Conservation (phyloP, 805 yeast genomes). For the Candida ponderosae region DNA sequence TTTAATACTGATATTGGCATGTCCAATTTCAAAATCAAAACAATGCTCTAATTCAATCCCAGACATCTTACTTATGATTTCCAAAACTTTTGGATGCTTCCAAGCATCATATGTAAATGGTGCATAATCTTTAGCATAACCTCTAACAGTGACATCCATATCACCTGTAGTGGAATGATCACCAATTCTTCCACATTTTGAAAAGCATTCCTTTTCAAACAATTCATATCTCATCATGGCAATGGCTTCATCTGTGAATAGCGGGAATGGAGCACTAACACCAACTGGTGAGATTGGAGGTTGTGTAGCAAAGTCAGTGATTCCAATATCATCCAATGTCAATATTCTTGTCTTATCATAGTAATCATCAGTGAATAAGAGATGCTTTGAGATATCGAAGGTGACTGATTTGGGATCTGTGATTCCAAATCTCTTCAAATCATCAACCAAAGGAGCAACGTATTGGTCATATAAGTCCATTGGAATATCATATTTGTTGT, state of each 20-base stretch:
- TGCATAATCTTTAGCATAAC: constrained; percentile 36
- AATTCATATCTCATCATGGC: constrained; percentile 51
- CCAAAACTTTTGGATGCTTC: constrained; percentile 50
- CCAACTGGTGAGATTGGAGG: constrained; percentile 48
- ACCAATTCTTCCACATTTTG: constrained; percentile 35
- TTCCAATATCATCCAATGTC: constrained; percentile 43
- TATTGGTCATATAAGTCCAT: constrained; percentile 2
- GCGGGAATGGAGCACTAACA: constrained; percentile 51
- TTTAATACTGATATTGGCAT: constrained; percentile 41
- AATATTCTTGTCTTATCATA: constrained; percentile 28
- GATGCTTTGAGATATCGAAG: constrained; percentile 31
- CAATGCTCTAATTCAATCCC: constrained; percentile 19
- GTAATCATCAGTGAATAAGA: constrained; percentile 29
- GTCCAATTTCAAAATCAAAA: constrained; percentile 47
- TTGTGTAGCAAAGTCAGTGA: constrained; percentile 23
- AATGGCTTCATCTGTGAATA: constrained; percentile 53
- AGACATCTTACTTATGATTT: constrained; percentile 48
- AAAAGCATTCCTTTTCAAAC: constrained; percentile 36
- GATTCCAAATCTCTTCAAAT: constrained; percentile 13
- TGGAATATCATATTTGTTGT: constrained; percentile 1
- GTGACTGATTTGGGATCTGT: constrained; percentile 13
- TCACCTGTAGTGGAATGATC: constrained; percentile 38
- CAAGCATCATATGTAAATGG: constrained; percentile 52
- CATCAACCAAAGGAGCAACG: constrained; percentile 2
- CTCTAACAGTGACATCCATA: constrained; percentile 41